Base-by-base conservation (phyloP, 768 basidiomycete species). In the Collybia sp. region DNA sequence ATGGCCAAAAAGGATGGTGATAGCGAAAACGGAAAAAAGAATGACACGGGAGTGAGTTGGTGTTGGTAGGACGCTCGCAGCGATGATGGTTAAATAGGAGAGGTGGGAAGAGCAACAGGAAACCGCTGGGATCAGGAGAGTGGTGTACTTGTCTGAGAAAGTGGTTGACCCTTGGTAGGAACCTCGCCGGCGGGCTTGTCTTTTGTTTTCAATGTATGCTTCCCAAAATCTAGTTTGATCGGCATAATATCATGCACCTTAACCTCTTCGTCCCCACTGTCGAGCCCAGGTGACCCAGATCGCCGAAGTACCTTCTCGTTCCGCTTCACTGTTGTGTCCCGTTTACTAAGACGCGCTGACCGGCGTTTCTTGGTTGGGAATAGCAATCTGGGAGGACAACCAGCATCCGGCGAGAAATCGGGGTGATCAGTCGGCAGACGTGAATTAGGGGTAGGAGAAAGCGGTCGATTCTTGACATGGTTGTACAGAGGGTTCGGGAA, bases 401-500 rank as follows among this genome's bases (percentile, higher is more conserved):
- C 64, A 10, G 76, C 68, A 1, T 69, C 63, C 1, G 82, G 82
- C 31, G 82, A 80, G 56, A 71, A 89, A 42, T 86, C 82, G 0
- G 82, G 82, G 53, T 88, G 76, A 6, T 77, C 68, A 5, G 79
- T 64, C 0, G 84, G 82, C 11, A 88, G 68, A 20, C 61, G 67
- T 1, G 83, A 77, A 0, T 68, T 73, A 1, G 73, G 71, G 11
- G 70, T 72, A 6, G 70, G 69, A 0, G 73, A 66, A 9, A 64
- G 51, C 0, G 79, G 65, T 2, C 75, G 61, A 12, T 73, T 68
- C 35, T 59, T 57, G 8, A 55, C 59, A 30, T 66, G 69, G 46
- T 76, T 72, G 57, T 78, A 84, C 25, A 80, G 65, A 0, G 85
- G 85, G 49, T 88, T 88, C 6, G 75, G 73, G 56, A 82, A 80